Conservation (phyloP, 331 rosid species). For the Rosa hybrid region DNA sequence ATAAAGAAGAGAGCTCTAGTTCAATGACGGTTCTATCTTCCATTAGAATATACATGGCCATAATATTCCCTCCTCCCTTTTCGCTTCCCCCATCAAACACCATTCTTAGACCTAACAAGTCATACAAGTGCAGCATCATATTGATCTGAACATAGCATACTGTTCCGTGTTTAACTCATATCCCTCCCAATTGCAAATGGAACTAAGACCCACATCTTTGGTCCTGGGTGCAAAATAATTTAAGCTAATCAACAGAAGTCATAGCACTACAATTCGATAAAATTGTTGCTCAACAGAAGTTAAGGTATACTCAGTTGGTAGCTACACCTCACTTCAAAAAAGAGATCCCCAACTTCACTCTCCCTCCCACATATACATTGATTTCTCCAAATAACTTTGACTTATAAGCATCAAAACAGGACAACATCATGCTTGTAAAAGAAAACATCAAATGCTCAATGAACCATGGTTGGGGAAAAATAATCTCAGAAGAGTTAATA, state of each 20-base stretch:
- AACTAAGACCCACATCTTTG: neutral
- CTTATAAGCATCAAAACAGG: neutral
- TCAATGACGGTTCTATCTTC: neutral
- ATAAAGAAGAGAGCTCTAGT: neutral
- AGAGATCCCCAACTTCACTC: neutral
- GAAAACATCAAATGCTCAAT: neutral
- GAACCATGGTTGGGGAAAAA: neutral
- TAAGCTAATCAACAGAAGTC: neutral
- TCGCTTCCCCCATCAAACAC: neutral
- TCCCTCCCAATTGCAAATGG: neutral
- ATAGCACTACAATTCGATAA: neutral
- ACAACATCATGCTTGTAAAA: slow-evolving; percentile 1
- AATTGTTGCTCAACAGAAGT: neutral
- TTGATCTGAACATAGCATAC: neutral
- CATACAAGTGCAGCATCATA: neutral
- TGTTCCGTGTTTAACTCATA: neutral
- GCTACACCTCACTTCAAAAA: neutral
- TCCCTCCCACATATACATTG: neutral
- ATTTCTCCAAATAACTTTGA: neutral
- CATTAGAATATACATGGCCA: neutral
- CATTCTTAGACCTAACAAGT: neutral
- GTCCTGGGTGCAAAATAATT: neutral
- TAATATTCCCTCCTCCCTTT: neutral
- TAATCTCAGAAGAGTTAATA: neutral
- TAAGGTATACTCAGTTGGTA: neutral